Percentiles rank a stretch among this genome's conserved stretches.
These are phyloP conservation scores for Apiotrichum gamsii DNA, from an alignment of 1,284 basidiomycete species.

Conservation along the genomic window DNA sequence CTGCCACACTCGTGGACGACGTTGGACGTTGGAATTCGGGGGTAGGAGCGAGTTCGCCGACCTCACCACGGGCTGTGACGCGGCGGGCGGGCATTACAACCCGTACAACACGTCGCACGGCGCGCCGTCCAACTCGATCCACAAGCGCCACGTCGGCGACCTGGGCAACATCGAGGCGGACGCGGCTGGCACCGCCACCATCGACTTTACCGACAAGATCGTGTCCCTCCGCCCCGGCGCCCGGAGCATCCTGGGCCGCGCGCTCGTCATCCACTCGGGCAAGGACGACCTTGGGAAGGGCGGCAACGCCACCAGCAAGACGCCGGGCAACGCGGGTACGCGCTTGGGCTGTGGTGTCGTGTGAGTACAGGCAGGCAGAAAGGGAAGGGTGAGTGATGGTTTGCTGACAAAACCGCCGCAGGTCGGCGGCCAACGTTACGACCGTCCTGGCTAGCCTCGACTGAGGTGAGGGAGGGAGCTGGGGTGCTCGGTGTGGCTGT, in stretches of 20 bases:
- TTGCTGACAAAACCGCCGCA: too few relatives aligned
- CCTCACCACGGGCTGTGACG: conserved; percentile 7
- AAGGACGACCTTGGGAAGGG: conserved; percentile 14
- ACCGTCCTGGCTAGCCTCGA: too few relatives aligned
- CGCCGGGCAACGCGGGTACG: conserved; percentile 14
- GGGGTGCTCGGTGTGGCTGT: too few relatives aligned
- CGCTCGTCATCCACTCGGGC: conserved; percentile 13
- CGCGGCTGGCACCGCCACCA: conserved; percentile 4
- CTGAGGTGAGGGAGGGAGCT: too few relatives aligned
- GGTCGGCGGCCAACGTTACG: too few relatives aligned
- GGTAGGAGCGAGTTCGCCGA: conserved; percentile 12
- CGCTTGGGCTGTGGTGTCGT: conserved; percentile 15
- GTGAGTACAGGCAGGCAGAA: background rate
- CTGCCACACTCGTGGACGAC: too few relatives aligned
- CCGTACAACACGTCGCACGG: conserved; percentile 13
- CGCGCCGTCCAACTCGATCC: conserved; percentile 5
- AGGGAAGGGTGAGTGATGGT: too few relatives aligned
- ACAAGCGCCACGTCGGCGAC: conserved; percentile 15
- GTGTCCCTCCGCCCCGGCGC: conserved; percentile 6
- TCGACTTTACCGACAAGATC: conserved; percentile 6
- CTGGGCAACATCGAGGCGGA: conserved; percentile 15
- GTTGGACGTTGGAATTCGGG: too few relatives aligned
- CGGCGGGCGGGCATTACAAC: conserved; percentile 13
- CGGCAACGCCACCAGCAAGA: conserved; percentile 9
- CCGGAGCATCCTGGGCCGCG: conserved; percentile 9